phyloP scores from a whole-genome alignment of 2,329 filamentous ascomycete genomes.

The Beauveria sp. region DNA sequence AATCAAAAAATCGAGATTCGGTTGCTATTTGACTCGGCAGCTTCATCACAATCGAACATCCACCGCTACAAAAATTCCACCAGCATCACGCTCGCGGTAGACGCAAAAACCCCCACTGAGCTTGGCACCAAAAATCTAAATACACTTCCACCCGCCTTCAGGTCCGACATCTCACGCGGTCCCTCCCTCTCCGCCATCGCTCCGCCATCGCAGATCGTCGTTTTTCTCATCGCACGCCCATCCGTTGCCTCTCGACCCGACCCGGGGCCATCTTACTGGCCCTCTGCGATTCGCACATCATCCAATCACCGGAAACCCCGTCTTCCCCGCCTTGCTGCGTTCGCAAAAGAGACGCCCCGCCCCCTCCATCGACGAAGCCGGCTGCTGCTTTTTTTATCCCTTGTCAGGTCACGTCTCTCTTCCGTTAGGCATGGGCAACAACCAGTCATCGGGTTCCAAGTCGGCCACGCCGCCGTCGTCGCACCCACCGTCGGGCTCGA shows the following conservation, averaged over 20 bases:
- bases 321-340: neutral
- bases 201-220: neutral
- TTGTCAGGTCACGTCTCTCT: neutral
- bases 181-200: neutral
- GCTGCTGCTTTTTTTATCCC: neutral
- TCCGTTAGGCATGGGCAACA: conserved; percentile 27
- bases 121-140: neutral
- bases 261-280: neutral
- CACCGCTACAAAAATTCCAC: neutral
- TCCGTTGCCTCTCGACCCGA: neutral
- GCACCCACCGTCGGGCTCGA: conserved; percentile 15
- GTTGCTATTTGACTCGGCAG: too few species aligned
- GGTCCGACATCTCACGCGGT: neutral
- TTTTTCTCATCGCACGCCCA: neutral
- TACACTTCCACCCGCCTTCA: neutral
- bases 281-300: neutral
- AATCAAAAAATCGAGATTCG: too few species aligned
- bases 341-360: neutral
- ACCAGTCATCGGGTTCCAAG: conserved; percentile 31
- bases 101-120: neutral
- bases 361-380: neutral
- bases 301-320: neutral
- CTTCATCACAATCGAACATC: too few species aligned
- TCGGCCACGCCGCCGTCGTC: conserved; percentile 22
- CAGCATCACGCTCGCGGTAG: neutral